Evolutionary conservation across 2,329 filamentous ascomycete species (phyloP), one percentile per base, ranked within the genome.

Genomic region (Chaetomiaceae sp.): DNA sequence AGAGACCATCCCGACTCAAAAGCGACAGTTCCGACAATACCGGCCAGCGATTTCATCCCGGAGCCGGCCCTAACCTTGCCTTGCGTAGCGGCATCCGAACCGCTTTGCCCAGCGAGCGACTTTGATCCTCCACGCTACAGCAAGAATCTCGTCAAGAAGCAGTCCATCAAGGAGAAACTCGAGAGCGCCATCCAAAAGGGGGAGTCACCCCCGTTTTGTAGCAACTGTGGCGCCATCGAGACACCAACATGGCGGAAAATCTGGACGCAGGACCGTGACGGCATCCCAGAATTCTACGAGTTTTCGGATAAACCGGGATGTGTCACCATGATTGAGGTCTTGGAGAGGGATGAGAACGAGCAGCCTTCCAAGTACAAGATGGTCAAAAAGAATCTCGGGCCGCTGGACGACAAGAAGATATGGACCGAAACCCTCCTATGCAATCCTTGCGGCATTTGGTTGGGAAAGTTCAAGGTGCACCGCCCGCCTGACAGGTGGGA

Each of bases 211-310:
- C 85, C 86, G 1, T 97, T 85, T 63, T 99, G 93, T 66, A 81
- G 81, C 56, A 96, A 97, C 62, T 99, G 93, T 62, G 93, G 93
- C 5, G 87, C 90, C 6, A 95, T 99, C 51, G 88, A 97, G 62
- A 99, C 93, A 0, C 89, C 92, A 0, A 96, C 92, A 0, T 99
- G 93, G 93, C 84, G 93, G 54, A 93, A 92, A 63, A 89, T 93
- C 12, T 96, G 86, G 77, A 83, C 83, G n/a, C 89, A 89, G 62
- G 77, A 87, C 7, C 77, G 85, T 40, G 73, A 81, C 14, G 90
- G 89, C 1, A 76, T 77, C 27, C 89, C 89, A 0, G 76, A 79
- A 3, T 81, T 85, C 53, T 77, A 87, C 41, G 82, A 89, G 52
- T 82, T 85, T 48, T 87, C 85, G 0, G 83, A 87, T 53, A 85